Conservation (phyloP, 768 basidiomycete genomes). For the Rhodotorula babjevae region DNA sequence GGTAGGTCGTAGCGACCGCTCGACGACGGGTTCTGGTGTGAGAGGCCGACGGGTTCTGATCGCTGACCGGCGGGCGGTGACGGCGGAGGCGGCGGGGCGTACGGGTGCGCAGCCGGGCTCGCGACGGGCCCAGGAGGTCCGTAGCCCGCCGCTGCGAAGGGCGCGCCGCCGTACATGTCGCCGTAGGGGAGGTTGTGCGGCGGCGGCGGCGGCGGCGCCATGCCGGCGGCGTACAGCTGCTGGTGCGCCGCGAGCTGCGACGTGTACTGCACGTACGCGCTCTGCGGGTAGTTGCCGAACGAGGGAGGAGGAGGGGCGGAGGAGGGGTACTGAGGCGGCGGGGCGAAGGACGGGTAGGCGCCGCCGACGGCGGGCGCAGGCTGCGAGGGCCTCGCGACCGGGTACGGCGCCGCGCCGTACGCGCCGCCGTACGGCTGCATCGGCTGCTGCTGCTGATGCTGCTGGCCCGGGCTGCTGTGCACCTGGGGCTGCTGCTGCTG, state of each 20-base stretch:
- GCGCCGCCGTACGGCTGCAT: neutral
- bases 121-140: neutral
- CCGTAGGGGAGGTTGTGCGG: neutral
- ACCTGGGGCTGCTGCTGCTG: too few relatives aligned
- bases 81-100: neutral
- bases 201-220: too few relatives aligned
- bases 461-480: neutral
- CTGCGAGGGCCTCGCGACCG: neutral
- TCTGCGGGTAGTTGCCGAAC: neutral
- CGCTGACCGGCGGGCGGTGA: neutral
- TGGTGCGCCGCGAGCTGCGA: neutral
- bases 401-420: too few relatives aligned
- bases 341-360: neutral
- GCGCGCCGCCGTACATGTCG: neutral
- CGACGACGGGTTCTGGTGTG: neutral
- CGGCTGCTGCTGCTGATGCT: neutral
- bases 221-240: neutral
- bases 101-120: neutral
- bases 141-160: neutral
- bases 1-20: neutral
- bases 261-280: neutral
- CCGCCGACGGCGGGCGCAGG: too few relatives aligned
- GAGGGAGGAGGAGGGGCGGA: neutral
- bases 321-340: neutral
- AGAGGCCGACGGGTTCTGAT: neutral